A percentile compares a stretch with the other conserved stretches of the same genome.
These are phyloP conservation scores for Fusarium virguliforme DNA, from an alignment of 2,329 filamentous ascomycete genomes.

Conservation along the genomic window DNA sequence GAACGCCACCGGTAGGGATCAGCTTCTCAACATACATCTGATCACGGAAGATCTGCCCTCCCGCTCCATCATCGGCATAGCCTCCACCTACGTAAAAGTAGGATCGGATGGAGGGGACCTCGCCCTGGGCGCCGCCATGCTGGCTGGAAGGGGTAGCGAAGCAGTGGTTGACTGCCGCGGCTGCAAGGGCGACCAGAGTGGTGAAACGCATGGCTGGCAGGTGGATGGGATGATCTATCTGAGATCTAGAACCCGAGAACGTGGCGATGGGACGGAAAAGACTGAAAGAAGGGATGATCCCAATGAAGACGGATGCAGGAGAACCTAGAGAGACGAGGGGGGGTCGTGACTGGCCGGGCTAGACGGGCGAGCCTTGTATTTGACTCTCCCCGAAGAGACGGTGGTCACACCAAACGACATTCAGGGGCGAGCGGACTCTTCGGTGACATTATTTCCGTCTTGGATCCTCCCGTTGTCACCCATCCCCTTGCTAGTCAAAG, in stretches of 20 bases:
- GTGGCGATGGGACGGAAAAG: conserved; percentile 7
- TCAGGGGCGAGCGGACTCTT: conserved; percentile 1
- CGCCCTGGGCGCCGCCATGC: conserved; percentile 3
- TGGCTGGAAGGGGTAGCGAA: neutral
- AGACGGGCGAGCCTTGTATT: conserved; percentile 8
- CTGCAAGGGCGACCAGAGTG: conserved; percentile 8
- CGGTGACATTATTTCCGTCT: conserved; percentile 10
- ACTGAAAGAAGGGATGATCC: conserved; percentile 8
- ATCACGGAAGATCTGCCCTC: conserved; percentile 43
- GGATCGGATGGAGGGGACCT: conserved; percentile 38
- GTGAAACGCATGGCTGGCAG: conserved; percentile 12
- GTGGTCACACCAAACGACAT: neutral
- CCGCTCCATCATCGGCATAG: conserved; percentile 43
- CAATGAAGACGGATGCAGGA: neutral
- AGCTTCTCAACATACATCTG: conserved; percentile 51
- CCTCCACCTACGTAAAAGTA: conserved; percentile 43
- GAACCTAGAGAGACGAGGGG: conserved; percentile 2
- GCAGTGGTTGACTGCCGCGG: conserved; percentile 7
- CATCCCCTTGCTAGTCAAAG: conserved; percentile 10
- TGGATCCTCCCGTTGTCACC: neutral
- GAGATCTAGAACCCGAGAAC: conserved; percentile 7
- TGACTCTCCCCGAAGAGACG: conserved; percentile 1
- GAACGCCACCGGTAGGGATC: conserved; percentile 25
- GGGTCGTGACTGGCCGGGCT: conserved; percentile 8
- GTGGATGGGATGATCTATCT: neutral